Percentiles rank a stretch among this genome's conserved stretches.
Evolutionary conservation across 768 basidiomycete species (phyloP).

Genomic region (Symmetrospora coprosmae): DNA sequence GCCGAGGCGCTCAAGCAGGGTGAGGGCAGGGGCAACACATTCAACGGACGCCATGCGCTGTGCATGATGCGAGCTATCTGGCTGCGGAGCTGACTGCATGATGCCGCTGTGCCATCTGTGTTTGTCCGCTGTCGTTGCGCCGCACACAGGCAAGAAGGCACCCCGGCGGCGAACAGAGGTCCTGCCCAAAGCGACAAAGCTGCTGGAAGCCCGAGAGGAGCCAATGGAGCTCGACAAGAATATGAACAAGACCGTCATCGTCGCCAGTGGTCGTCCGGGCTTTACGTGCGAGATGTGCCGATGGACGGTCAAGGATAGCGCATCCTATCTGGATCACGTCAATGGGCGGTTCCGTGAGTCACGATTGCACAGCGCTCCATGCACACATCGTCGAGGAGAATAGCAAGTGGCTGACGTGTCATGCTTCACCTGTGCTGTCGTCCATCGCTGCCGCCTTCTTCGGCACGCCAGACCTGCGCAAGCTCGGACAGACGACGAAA

Average conservation of each 20-base stretch:
- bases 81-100: slow-evolving; percentile 70
- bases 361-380: slow-evolving; percentile 3
- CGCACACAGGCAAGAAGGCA: slow-evolving; percentile 54
- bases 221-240: slow-evolving; percentile 88
- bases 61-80: too few relatives aligned
- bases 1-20: slow-evolving; percentile 41
- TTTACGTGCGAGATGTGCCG: slow-evolving; percentile 88
- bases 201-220: slow-evolving; percentile 73
- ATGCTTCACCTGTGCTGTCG: background rate
- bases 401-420: background rate
- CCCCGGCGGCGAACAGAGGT: slow-evolving; percentile 43
- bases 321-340: slow-evolving; percentile 88
- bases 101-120: background rate
- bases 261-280: slow-evolving; percentile 66
- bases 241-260: slow-evolving; percentile 84
- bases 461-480: slow-evolving; percentile 57
- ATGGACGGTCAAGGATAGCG: slow-evolving; percentile 80
- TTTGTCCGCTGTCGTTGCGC: background rate
- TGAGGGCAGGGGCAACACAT: too few relatives aligned
- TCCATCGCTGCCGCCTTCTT: background rate
- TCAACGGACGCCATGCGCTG: too few relatives aligned
- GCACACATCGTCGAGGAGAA: background rate
- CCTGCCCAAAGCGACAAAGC: slow-evolving; percentile 80
- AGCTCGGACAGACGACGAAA: slow-evolving; percentile 88
- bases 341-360: slow-evolving; percentile 81